Base-by-base conservation (phyloP, 768 basidiomycete genomes). In the Lactifluus subvellereus region DNA sequence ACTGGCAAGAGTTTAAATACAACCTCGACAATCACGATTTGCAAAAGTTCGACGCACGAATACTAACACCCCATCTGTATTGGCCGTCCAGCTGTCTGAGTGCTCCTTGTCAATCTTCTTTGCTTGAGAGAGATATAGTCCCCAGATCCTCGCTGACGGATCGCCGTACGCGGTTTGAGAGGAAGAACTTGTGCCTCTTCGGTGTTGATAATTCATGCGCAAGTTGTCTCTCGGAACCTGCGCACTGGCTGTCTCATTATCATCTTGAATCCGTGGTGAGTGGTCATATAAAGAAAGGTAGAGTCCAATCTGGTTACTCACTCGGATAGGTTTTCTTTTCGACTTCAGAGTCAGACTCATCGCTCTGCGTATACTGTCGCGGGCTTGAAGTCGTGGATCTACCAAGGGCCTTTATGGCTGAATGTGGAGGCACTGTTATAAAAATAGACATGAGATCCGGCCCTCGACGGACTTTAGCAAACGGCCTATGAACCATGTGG, bases 301-400 rank as follows among this genome's bases (percentile, higher is more conserved):
- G 13, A 30, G 6, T 16, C 3, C 8, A 37, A 37, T 18, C 50
- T 13, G 38, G 16, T 16, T 43, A 43, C 42, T 14, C 42, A 62
- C 56, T 43, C 30, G 37, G 56, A 33, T 35, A 48, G 27, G 38
- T 8, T 6, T 58, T 58, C 43, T 62, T 56, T 16, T 62, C 61
- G 18, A 52, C 20, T 6, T n/a, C 35, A 2, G 43, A 58, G 8
- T 62, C 61, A 3, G 20, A 33, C 16, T 18, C 42, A 16, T 16
- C 16, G 14, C 4, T 22, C 18, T 50, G 50, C 11, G 33, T 8
- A n/a, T 50, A 47, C 16, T 18, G 56, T 37, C 35, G 56, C 18
- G 54, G 33, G 16, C 35, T 37, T 49, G 30, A 20, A 27, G 5
- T 43, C n/a, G 33, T 27, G 32, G 61, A 45, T 45, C 42, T 33